Base-by-base conservation (phyloP, 306 rosid genomes). In the Luffa acutangula region DNA sequence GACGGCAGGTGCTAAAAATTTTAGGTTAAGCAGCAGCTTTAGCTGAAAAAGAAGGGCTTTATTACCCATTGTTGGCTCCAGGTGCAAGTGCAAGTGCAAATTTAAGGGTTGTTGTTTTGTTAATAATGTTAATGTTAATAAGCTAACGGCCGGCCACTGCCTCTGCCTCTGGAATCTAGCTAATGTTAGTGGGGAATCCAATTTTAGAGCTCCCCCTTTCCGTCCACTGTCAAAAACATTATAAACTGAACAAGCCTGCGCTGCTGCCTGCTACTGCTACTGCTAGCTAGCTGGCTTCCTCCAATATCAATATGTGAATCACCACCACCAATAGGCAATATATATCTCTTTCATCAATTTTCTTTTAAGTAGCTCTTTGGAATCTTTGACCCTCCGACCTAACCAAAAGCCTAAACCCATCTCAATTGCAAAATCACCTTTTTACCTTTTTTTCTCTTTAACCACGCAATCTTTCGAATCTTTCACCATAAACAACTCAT, bases 321-420 rank as follows among this genome's bases (percentile, higher is more conserved):
- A 25, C 31, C 31, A 25, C 31, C 31, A 25, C 31, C 31, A 25
- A 25, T 25, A 25, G 31, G 31, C 31, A 25, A 25, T 25, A 25
- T 25, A 25, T 25, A 25, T 25, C 31, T 25, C 31, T 25, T 25
- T 25, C 31, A 25, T 25, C 31, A n/a, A n/a, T n/a, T n/a, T n/a
- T n/a, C n/a, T n/a, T n/a, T n/a, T 25, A 25, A 25, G 31, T 25
- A 25, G 31, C 15, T 49, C n/a, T 41, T 66, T 66, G 15, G 76
- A 71, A 71, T 45, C 76, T 71, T 71, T 71, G 76, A 71, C 76
- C n/a, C 76, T 71, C 76, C 56, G 0, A 21, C 57, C 57, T 45
- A 45, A 45, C 57, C 54, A 71, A 43, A 12, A 71, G 39, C 37
- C 56, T 45, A 20, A 41, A 11, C 21, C 0, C 18, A 8, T 8